These are phyloP conservation scores for Pyronema domesticum DNA, from an alignment of 495 filamentous ascomycete species.

Conservation along the genomic window DNA sequence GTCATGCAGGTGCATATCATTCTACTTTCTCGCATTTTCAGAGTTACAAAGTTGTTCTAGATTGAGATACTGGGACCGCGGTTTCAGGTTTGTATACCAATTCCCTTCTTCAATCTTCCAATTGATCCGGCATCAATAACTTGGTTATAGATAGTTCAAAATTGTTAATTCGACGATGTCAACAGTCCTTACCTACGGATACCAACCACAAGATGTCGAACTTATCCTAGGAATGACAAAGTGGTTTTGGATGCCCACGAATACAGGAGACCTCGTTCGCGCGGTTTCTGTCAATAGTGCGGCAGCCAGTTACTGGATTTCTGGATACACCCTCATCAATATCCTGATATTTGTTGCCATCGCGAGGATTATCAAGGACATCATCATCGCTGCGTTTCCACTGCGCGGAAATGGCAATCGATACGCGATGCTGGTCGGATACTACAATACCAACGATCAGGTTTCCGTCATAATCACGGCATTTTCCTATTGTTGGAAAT, in stretches of 20 bases:
- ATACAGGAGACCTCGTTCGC: neutral
- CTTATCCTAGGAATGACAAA: neutral
- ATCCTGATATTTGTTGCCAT: conserved; percentile 3
- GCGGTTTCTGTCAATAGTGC: neutral
- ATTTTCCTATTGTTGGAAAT: neutral
- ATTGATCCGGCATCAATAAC: neutral
- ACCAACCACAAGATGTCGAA: neutral
- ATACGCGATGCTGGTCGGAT: conserved; percentile 6
- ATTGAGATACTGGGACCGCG: too few species aligned
- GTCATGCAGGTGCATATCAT: too few species aligned
- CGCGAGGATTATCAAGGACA: neutral
- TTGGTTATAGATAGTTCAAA: neutral
- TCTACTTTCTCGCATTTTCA: too few species aligned
- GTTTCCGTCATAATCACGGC: neutral
- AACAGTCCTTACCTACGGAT: neutral
- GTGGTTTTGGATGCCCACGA: conserved; percentile 1
- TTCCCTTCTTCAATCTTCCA: too few species aligned
- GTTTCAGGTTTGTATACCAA: too few species aligned
- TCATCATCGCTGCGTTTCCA: neutral
- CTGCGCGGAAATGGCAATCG: conserved; percentile 1
- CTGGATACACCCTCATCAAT: conserved; percentile 3
- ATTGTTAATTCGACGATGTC: neutral
- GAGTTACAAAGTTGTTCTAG: too few species aligned
- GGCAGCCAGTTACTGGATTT: neutral
- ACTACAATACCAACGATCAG: conserved; percentile 2